Conservation (phyloP, 2,329 filamentous ascomycete species). For the Metarhizium humberi region DNA sequence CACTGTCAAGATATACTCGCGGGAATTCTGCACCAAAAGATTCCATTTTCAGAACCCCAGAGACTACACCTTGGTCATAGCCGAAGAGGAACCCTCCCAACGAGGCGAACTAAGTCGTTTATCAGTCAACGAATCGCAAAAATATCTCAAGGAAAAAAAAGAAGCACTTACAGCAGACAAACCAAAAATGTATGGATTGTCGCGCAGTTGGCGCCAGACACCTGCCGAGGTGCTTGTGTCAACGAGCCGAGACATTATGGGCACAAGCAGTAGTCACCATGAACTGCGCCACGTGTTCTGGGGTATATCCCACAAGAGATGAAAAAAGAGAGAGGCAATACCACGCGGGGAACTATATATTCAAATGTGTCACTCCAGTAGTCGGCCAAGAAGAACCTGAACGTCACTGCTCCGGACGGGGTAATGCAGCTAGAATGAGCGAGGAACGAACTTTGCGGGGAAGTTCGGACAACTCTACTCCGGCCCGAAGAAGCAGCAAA, state of each 20-base stretch:
- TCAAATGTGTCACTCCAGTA: not conserved
- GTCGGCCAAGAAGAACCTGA: not conserved
- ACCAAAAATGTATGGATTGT: constrained; percentile 31
- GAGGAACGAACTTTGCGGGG: not conserved
- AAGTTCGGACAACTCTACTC: not conserved
- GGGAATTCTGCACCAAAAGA: constrained; percentile 24
- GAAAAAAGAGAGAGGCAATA: no score
- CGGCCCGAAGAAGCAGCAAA: not conserved
- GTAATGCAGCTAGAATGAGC: not conserved
- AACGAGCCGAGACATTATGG: not conserved
- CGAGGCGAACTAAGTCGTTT: constrained; percentile 16
- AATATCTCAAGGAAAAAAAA: not conserved
- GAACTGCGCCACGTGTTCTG: not conserved
- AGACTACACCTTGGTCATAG: constrained; percentile 40
- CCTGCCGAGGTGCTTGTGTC: constrained; percentile 1
- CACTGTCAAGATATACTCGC: constrained; percentile 29
- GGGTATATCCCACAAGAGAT: not conserved
- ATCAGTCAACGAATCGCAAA: not conserved
- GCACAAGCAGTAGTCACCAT: no score
- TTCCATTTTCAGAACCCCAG: constrained; percentile 36
- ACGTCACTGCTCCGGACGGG: not conserved
- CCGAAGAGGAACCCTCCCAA: constrained; percentile 36
- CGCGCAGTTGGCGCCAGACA: constrained; percentile 12
- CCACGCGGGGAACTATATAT: not conserved
- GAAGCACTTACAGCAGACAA: constrained; percentile 16